Conservation (phyloP, 2,329 filamentous ascomycete genomes). For the Colletotrichum chlorophyti region DNA sequence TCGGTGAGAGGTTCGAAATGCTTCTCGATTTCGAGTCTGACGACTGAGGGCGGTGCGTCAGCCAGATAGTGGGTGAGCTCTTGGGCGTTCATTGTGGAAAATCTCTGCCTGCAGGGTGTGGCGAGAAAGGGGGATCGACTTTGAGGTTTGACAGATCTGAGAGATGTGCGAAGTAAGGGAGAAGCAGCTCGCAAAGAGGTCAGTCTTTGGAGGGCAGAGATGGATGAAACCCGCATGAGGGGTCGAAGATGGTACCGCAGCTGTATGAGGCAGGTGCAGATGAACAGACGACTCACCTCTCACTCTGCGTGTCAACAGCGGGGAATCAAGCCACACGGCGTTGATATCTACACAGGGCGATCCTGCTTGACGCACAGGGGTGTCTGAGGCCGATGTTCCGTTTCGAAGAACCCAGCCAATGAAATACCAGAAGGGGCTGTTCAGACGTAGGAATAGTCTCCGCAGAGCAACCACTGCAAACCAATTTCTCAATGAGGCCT, state of each 20-base stretch:
- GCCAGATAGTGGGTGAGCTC: constrained; percentile 82
- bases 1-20: constrained; percentile 83
- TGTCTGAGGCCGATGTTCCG: too few relatives aligned
- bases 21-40: constrained; percentile 87
- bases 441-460: too few relatives aligned
- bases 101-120: constrained; percentile 28
- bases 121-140: constrained; percentile 3
- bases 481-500: too few relatives aligned
- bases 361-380: too few relatives aligned
- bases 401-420: too few relatives aligned
- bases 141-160: constrained; percentile 8
- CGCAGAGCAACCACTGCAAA: too few relatives aligned
- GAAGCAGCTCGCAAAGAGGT: constrained; percentile 32
- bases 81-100: constrained; percentile 60
- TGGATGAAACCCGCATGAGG: constrained; percentile 37
- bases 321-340: constrained; percentile 6
- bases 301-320: constrained; percentile 17
- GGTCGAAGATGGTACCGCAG: constrained; percentile 23
- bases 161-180: constrained; percentile 10
- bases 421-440: too few relatives aligned
- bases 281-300: constrained; percentile 21
- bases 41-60: constrained; percentile 87
- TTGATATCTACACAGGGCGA: too few relatives aligned
- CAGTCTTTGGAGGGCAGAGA: constrained; percentile 44
- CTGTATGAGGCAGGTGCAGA: constrained; percentile 27